phyloP scores from a whole-genome alignment of 139 green algal genomes.

The Micractinium conductrix region DNA sequence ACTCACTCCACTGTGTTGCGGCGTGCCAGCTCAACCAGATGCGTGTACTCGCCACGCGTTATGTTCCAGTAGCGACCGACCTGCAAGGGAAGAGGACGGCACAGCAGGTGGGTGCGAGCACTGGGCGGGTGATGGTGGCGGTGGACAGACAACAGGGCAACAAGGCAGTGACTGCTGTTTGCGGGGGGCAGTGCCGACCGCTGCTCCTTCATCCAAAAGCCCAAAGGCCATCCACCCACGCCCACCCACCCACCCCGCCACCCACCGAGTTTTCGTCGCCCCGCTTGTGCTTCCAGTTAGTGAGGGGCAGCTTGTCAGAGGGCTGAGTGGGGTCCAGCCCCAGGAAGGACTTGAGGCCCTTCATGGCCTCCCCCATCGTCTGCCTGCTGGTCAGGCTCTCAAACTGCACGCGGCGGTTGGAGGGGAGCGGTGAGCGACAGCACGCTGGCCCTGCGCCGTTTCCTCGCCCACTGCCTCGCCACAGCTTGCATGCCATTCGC shows the following conservation, averaged over 20 bases:
- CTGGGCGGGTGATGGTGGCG: no score
- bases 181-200: no score
- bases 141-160: no score
- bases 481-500: no score
- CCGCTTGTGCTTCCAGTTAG: slow-evolving; percentile 31
- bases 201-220: no score
- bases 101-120: no score
- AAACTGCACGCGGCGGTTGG: not conserved
- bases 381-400: not conserved
- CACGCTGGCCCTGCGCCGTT: no score
- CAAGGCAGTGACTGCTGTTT: no score
- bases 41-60: slow-evolving; percentile 3
- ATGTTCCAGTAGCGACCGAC: slow-evolving; percentile 24
- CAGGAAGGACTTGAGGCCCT: slow-evolving; percentile 10
- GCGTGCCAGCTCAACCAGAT: not conserved
- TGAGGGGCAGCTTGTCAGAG: slow-evolving; percentile 24
- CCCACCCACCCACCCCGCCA: no score
- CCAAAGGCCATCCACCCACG: no score
- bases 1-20: slow-evolving; percentile 5
- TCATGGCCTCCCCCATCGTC: not conserved
- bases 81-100: not conserved
- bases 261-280: slow-evolving; percentile 1
- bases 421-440: not conserved
- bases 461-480: no score
- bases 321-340: slow-evolving; percentile 2